phyloP scores from a whole-genome alignment of 2,329 filamentous ascomycete species.

The Myriosclerotinia scirpicola region DNA sequence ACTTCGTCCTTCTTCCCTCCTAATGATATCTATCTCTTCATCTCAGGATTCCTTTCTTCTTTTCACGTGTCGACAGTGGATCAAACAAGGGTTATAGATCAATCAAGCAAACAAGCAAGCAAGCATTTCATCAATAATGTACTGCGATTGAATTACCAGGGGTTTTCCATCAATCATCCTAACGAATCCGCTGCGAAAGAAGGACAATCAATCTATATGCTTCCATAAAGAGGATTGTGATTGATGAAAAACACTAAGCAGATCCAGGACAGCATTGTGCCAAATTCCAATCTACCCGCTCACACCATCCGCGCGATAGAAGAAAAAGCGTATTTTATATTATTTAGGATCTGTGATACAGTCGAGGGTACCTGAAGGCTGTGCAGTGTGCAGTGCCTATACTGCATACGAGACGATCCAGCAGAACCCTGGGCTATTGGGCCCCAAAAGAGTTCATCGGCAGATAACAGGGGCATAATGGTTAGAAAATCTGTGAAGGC shows the following conservation, averaged over 20 bases:
- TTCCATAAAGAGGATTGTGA: conserved; percentile 8
- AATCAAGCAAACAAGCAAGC: not conserved
- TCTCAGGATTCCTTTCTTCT: not conserved
- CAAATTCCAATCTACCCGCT: conserved; percentile 26
- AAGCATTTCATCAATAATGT: not conserved
- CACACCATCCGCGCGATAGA: conserved; percentile 26
- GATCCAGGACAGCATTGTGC: conserved; percentile 12
- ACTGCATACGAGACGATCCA: conserved; percentile 31
- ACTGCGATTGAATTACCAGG: conserved; percentile 7
- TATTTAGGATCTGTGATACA: conserved; percentile 31
- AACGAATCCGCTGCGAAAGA: conserved; percentile 9
- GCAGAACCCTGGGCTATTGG: conserved; percentile 20
- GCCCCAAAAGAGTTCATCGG: conserved; percentile 26
- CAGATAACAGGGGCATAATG: conserved; percentile 34
- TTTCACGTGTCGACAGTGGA: conserved; percentile 9
- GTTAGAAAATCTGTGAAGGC: conserved; percentile 37
- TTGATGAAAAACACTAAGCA: conserved; percentile 10
- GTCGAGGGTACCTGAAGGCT: conserved; percentile 31
- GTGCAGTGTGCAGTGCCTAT: conserved; percentile 31
- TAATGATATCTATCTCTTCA: not conserved
- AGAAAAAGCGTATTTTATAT: conserved; percentile 26
- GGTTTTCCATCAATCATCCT: not conserved
- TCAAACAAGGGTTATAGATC: conserved; percentile 18
- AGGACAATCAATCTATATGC: conserved; percentile 7
- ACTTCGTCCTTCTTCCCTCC: not conserved